These are phyloP conservation scores for Podila epicladia DNA, from an alignment of 192 early-diverging fungal genomes.

Conservation along the genomic window DNA sequence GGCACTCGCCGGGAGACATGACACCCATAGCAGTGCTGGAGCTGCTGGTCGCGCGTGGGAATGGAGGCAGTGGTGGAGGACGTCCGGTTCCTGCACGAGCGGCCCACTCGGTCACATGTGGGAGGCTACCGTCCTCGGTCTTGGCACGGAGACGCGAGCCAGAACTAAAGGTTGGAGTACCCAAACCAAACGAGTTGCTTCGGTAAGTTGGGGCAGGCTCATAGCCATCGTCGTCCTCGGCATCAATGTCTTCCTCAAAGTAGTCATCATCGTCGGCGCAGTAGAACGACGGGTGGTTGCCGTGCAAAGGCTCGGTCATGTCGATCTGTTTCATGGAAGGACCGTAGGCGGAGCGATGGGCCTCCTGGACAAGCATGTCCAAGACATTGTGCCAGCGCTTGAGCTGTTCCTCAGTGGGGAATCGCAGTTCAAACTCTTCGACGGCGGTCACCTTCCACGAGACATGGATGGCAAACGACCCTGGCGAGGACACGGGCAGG, in stretches of 20 bases:
- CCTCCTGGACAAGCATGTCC: slow-evolving; percentile 71
- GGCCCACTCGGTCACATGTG: slow-evolving; percentile 37
- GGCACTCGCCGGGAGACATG: slow-evolving; percentile 53
- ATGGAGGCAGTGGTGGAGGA: slow-evolving; percentile 34
- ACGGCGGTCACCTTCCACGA: slow-evolving; percentile 82
- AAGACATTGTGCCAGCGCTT: slow-evolving; percentile 86
- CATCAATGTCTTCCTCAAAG: slow-evolving; percentile 52
- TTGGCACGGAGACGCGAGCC: slow-evolving; percentile 42
- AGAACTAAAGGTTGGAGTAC: slow-evolving; percentile 20
- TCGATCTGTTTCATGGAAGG: slow-evolving; percentile 36
- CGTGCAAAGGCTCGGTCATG: slow-evolving; percentile 11
- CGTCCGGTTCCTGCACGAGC: slow-evolving; percentile 30
- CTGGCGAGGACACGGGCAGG: slow-evolving; percentile 46
- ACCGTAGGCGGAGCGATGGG: slow-evolving; percentile 42
- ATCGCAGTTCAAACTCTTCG: slow-evolving; percentile 88
- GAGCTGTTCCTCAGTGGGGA: slow-evolving; percentile 91
- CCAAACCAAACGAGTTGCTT: slow-evolving; percentile 51
- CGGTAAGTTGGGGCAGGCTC: slow-evolving; percentile 32
- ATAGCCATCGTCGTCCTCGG: slow-evolving; percentile 37
- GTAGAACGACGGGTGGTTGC: slow-evolving; percentile 48
- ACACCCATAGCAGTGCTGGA: slow-evolving; percentile 43
- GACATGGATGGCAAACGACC: slow-evolving; percentile 70
- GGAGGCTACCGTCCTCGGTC: slow-evolving; percentile 48
- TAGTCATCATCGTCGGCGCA: slow-evolving; percentile 57
- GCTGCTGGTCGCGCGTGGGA: slow-evolving; percentile 46